phyloP scores from a whole-genome alignment of 169 alveolate species.

The Eimeria praecox region DNA sequence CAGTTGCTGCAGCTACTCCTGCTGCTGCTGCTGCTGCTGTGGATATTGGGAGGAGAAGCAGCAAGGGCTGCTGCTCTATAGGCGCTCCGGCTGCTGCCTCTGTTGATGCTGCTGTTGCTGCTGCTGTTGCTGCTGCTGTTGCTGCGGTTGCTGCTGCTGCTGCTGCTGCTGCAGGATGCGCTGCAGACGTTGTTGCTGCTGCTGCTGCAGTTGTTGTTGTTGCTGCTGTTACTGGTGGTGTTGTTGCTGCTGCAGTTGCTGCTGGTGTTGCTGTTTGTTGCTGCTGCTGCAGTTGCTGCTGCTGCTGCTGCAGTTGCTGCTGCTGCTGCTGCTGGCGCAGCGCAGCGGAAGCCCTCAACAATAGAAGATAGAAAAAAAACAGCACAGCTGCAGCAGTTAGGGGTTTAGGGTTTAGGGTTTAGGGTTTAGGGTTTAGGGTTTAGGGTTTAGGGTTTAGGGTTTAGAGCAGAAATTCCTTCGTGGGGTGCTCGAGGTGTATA shows the following conservation, averaged over 20 bases:
- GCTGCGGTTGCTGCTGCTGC: background rate
- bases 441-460: constrained; percentile 31
- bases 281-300: background rate
- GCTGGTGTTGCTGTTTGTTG: background rate
- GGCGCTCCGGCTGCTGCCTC: background rate
- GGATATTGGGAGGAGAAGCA: too few species aligned
- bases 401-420: too few species aligned
- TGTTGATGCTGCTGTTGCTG: background rate
- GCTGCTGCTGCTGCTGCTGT: constrained; percentile 27
- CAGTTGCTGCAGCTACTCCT: constrained; percentile 3
- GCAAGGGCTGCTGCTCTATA: background rate
- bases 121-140: background rate
- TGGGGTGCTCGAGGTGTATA: background rate
- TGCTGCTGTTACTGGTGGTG: background rate
- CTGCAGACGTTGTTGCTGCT: background rate
- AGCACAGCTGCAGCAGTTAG: too few species aligned
- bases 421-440: constrained; percentile 31
- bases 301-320: background rate
- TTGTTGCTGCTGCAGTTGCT: constrained; percentile 1
- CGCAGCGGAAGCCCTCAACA: background rate
- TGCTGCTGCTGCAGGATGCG: background rate
- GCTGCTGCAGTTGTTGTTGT: background rate
- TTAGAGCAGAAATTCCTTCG: background rate
- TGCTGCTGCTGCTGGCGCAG: background rate
- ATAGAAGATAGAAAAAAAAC: background rate